Evolutionary conservation across 78 protist species (phyloP).

Genomic region (Protostelium mycophagum): DNA sequence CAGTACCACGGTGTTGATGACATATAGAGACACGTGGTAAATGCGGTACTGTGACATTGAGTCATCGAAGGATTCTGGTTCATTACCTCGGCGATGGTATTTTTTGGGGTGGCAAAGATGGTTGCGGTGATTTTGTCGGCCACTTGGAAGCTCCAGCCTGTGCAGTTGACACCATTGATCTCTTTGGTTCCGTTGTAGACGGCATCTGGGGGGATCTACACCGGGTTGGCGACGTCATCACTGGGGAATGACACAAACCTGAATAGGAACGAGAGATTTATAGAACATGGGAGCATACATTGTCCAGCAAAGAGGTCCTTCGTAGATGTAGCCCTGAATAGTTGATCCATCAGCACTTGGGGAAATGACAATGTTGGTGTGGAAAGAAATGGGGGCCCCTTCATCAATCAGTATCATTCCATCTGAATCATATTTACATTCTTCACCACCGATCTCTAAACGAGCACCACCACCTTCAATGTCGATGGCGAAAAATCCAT

Average conservation of each 20-base stretch:
- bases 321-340: not conserved
- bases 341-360: not conserved
- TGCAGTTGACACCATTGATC: not conserved
- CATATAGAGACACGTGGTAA: not conserved
- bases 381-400: not conserved
- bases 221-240: not conserved
- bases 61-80: too few relatives aligned
- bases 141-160: not conserved
- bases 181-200: not conserved
- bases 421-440: not conserved
- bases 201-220: not conserved
- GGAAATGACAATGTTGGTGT: not conserved
- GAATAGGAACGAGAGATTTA: not conserved
- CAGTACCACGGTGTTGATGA: not conserved
- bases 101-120: not conserved
- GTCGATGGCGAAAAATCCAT: not conserved
- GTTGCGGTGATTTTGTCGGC: not conserved
- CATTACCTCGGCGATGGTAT: not conserved
- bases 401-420: too few relatives aligned
- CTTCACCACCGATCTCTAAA: not conserved
- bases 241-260: not conserved
- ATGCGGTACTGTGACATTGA: not conserved
- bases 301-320: not conserved
- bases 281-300: not conserved
- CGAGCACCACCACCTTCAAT: not conserved